Conservation (phyloP, 2,329 filamentous ascomycete genomes). For the Trichoderma sp. region DNA sequence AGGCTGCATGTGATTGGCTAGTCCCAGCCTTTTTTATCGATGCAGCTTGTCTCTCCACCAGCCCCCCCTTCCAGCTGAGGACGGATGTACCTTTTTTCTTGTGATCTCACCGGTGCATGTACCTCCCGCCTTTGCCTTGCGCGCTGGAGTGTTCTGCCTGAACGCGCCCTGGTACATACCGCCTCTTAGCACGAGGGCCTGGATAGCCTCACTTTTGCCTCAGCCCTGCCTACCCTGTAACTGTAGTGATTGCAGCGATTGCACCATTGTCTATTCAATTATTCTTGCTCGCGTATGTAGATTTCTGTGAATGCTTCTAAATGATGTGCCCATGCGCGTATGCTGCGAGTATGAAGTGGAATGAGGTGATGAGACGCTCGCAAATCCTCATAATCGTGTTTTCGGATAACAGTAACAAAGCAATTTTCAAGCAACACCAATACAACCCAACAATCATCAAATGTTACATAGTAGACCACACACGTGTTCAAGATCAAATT, state of each 20-base stretch:
- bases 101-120: neutral
- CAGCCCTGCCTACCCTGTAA: neutral
- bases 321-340: neutral
- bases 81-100: neutral
- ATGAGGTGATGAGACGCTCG: neutral
- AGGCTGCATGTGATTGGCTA: neutral
- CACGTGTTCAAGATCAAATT: neutral
- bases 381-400: neutral
- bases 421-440: neutral
- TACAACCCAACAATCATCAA: neutral
- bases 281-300: too few relatives aligned
- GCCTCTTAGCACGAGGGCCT: neutral
- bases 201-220: neutral
- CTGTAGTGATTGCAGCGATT: neutral
- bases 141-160: neutral
- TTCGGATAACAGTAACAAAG: neutral
- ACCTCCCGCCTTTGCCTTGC: neutral
- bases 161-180: neutral
- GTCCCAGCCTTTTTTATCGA: neutral
- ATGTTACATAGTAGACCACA: neutral
- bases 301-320: neutral
- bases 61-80: conserved; percentile 8
- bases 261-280: neutral
- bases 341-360: accelerated
- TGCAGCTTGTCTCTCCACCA: neutral